phyloP scores from a whole-genome alignment of 2,329 filamentous ascomycete genomes.

The Rachicladosporium sp. region DNA sequence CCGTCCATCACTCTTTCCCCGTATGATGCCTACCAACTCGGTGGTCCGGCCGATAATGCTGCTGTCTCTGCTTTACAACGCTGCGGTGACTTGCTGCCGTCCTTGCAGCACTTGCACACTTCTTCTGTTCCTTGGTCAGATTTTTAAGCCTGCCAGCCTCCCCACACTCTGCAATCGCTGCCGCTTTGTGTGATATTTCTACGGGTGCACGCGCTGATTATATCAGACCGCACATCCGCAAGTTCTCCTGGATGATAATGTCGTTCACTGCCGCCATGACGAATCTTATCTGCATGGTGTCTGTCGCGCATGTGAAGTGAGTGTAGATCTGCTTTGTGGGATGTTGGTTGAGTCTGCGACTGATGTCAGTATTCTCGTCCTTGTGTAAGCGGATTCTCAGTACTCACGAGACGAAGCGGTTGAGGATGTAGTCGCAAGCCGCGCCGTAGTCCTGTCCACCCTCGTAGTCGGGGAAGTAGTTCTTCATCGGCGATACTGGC shows the following conservation, averaged over 20 bases:
- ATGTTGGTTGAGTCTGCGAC: constrained; percentile 82
- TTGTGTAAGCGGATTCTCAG: too few relatives aligned
- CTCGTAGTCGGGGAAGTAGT: constrained; percentile 70
- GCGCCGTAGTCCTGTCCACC: constrained; percentile 90
- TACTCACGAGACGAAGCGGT: constrained; percentile 67
- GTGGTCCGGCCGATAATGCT: too few relatives aligned
- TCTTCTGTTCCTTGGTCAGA: too few relatives aligned
- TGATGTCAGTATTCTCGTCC: too few relatives aligned
- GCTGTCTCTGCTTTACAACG: too few relatives aligned
- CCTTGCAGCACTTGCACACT: too few relatives aligned
- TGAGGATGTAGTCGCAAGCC: constrained; percentile 97
- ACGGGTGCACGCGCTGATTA: constrained; percentile 32
- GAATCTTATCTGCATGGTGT: constrained; percentile 97
- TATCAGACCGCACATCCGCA: constrained; percentile 92
- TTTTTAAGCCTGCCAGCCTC: too few relatives aligned
- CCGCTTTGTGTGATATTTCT: not conserved
- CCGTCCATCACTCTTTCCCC: too few relatives aligned
- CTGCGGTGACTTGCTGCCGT: too few relatives aligned
- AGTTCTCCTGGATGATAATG: constrained; percentile 99
- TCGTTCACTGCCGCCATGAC: constrained; percentile 99
- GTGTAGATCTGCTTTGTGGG: constrained; percentile 99
- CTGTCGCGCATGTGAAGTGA: constrained; percentile 96
- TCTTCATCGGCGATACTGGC: constrained; percentile 60
- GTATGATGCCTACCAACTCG: too few relatives aligned
- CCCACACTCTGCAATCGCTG: too few relatives aligned